These are phyloP conservation scores for Ogataea nonfermentans DNA, from an alignment of 805 yeast species.

Conservation along the genomic window DNA sequence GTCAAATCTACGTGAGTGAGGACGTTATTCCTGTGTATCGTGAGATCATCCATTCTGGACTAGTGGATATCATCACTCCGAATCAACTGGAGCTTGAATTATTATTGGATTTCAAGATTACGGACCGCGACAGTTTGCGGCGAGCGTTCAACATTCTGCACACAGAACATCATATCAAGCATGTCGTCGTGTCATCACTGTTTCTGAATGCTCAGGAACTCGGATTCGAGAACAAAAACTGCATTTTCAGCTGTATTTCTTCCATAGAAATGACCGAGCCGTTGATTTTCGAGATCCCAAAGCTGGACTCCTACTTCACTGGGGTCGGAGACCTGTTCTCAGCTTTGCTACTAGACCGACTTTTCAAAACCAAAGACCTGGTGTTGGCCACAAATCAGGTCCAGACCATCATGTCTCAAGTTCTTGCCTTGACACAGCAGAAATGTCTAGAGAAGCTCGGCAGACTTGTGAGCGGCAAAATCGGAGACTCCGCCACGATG, in stretches of 20 bases:
- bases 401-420: constrained; percentile 52
- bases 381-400: constrained; percentile 50
- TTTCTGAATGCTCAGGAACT: constrained; percentile 21
- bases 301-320: constrained; percentile 78
- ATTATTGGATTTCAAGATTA: constrained; percentile 43
- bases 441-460: constrained; percentile 39
- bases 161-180: constrained; percentile 44
- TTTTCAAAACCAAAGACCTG: constrained; percentile 34
- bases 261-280: constrained; percentile 25
- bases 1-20: constrained; percentile 59
- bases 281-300: constrained; percentile 49
- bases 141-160: constrained; percentile 52
- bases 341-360: constrained; percentile 68
- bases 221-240: constrained; percentile 16
- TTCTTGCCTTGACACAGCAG: constrained; percentile 46
- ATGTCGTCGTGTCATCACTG: constrained; percentile 69
- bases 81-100: constrained; percentile 87
- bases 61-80: constrained; percentile 78
- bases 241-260: constrained; percentile 47
- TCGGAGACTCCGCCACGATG: constrained; percentile 60
- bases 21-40: constrained; percentile 60
- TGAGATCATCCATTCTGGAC: constrained; percentile 40
- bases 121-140: constrained; percentile 37
- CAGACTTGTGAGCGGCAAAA: constrained; percentile 43
- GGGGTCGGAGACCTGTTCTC: constrained; percentile 95